Evolutionary conservation across 257 asterid genomes (phyloP), one percentile per base, ranked within the genome.

Genomic region (Solanum sejunctum): DNA sequence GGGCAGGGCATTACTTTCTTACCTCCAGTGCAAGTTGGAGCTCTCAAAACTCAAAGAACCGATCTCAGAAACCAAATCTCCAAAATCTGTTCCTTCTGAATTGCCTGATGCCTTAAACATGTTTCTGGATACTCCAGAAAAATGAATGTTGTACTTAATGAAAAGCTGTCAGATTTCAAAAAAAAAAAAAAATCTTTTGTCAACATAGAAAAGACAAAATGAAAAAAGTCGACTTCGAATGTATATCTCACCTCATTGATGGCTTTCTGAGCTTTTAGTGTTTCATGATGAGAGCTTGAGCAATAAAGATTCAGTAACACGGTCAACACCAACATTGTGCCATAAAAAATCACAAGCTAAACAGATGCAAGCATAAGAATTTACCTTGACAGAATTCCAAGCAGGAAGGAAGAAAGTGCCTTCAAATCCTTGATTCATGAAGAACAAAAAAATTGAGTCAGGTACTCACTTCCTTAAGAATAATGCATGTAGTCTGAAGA

Each of bases 11-110:
- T 26, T 32, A 84, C 43, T 80, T 56, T 16, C 86, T 84, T 93
- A 95, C 99, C 99, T 90, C 99, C 99, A 95, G 81, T 95, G 99
- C 90, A 97, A 87, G 90, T 95, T 95, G 89, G 93, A 88, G 88
- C 93, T 91, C 83, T 90, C 95, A 81, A 92, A 95, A 87, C 98
- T 92, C 97, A 95, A 87, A 12, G 98, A 92, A 84, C 97, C 89
- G 88, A 97, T 95, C 90, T 93, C 93, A 81, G 99, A 93, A 86
- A 97, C 93, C 95, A 97, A 90, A 80, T 70, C 90, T 79, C 97
- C 85, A 90, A 97, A 97, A 84, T 89, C 94, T 82, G 93, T 88
- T 84, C 90, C 95, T 86, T 92, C 94, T 79, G 92, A 89, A 56
- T 81, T 75, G 55, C 86, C 91, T 55, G 93, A 83, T 70, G 89